Evolutionary conservation across 768 basidiomycete species (phyloP), one percentile per base, ranked within the genome.

Genomic region (Auricularia heimuer): DNA sequence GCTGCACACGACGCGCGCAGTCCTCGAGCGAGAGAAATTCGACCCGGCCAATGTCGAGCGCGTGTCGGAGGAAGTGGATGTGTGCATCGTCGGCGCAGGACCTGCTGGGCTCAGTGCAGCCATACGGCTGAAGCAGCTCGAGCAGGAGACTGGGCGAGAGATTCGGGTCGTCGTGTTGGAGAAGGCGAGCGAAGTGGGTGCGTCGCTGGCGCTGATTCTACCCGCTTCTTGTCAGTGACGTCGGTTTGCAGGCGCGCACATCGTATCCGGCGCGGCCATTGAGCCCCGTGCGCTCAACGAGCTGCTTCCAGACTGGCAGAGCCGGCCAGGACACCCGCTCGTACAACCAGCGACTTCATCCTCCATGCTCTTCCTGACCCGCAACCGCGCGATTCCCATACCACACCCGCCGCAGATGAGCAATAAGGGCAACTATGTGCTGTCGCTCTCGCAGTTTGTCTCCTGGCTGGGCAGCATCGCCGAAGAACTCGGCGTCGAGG

Each of bases 391-490:
- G 11, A 76, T 94, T 67, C 93, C 92, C 12, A 85, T 98, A 60
- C 97, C 94, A 0, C 95, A 98, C 72, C 96, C 97, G 3, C 95
- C 96, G 0, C 95, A 98, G 75, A 99, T 99, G 97, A 79, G 81
- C 71, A 97, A 97, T 80, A 83, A 88, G 35, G 89, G 95, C 61
- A 99, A 98, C 77, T 98, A 92, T 74, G 87, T 98, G 72, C 78
- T 91, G 47, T 96, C 94, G 2, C 85, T 98, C 36, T 94, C 92
- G 0, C 85, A 84, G 39, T 87, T 98, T 67, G 89, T 93, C 0
- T 83, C 90, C 3, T 98, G 96, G 95, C 82, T 99, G 1, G 91
- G 85, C 2, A 76, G 80, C 63, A 82, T 97, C 36, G 96, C 96
- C 0, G 95, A 98, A 68, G 85, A 82, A 51, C 74, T 85, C 36